Percentiles rank a stretch among this genome's conserved stretches.
These are phyloP conservation scores for Dimargaris cristalligena DNA, from an alignment of 192 early-diverging fungal genomes.

Conservation along the genomic window DNA sequence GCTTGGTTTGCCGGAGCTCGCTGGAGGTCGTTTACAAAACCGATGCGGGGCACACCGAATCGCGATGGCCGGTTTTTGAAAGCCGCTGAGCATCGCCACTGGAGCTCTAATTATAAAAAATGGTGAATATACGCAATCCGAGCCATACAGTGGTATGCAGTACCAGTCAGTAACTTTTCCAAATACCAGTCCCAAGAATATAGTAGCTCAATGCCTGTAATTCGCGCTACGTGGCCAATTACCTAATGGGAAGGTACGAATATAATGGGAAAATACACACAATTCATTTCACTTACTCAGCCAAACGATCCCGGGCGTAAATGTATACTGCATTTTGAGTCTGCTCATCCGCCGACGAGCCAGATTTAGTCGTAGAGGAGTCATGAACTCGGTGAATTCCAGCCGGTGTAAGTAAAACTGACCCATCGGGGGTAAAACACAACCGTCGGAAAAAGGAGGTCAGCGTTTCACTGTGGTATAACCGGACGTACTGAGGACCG, in stretches of 20 bases:
- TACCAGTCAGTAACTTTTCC: too few species aligned
- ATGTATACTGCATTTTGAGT: conserved; percentile 37
- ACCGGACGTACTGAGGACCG: conserved; percentile 25
- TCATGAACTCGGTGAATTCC: conserved; percentile 35
- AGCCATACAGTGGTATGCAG: too few species aligned
- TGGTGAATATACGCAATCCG: too few species aligned
- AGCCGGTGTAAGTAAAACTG: conserved; percentile 61
- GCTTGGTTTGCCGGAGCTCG: conserved; percentile 4
- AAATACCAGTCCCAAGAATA: too few species aligned
- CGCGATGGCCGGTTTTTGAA: conserved; percentile 61
- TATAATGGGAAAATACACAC: too few species aligned
- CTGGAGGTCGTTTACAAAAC: conserved; percentile 13
- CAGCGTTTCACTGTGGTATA: conserved; percentile 77
- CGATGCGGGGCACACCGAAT: conserved; percentile 41
- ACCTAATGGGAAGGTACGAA: too few species aligned
- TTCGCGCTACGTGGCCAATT: too few species aligned
- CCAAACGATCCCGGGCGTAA: conserved; percentile 43
- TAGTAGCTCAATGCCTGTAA: too few species aligned
- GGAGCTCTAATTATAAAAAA: conserved; percentile 32
- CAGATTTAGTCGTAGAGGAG: not conserved
- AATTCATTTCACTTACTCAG: conserved; percentile 26
- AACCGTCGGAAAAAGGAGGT: conserved; percentile 81
- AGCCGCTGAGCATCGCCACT: conserved; percentile 45
- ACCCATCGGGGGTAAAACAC: conserved; percentile 75
- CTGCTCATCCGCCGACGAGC: not conserved